A percentile compares a stretch with the other conserved stretches of the same genome.
These are phyloP conservation scores for Lasiosphaeria hispida DNA, from an alignment of 495 filamentous ascomycete species.

Conservation along the genomic window DNA sequence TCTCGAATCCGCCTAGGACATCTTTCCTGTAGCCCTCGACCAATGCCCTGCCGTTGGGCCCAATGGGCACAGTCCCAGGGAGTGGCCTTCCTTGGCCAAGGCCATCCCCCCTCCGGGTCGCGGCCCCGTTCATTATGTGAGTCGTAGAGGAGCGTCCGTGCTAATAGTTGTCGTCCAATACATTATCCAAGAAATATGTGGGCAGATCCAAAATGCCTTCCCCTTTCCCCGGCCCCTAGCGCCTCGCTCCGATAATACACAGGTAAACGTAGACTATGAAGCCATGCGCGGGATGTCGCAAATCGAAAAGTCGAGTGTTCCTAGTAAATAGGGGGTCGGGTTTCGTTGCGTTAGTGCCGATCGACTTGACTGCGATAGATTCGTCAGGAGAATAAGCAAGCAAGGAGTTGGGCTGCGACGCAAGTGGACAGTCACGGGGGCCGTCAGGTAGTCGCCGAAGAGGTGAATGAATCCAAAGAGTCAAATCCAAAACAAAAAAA, in stretches of 20 bases:
- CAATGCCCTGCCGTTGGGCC: slow-evolving; percentile 35
- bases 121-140: slow-evolving; percentile 23
- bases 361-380: slow-evolving; percentile 9
- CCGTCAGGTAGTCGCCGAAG: neutral
- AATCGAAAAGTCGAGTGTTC: neutral
- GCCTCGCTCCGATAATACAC: neutral
- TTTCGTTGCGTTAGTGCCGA: neutral
- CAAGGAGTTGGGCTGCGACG: too few species aligned
- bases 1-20: slow-evolving; percentile 42
- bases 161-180: slow-evolving; percentile 20
- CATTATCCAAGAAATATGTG: slow-evolving; percentile 20
- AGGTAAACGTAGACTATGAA: neutral
- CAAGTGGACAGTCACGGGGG: too few species aligned
- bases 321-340: neutral
- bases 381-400: too few species aligned
- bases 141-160: neutral
- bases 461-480: slow-evolving; percentile 2
- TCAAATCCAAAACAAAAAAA: slow-evolving; percentile 16
- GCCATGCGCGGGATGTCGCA: slow-evolving; percentile 14
- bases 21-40: slow-evolving; percentile 51
- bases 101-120: slow-evolving; percentile 18
- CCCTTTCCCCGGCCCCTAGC: neutral
- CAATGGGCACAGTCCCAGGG: slow-evolving; percentile 14
- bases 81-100: slow-evolving; percentile 12
- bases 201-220: slow-evolving; percentile 3